Evolutionary conservation across 2,329 filamentous ascomycete genomes (phyloP).

Genomic region (Fusarium avenaceum): DNA sequence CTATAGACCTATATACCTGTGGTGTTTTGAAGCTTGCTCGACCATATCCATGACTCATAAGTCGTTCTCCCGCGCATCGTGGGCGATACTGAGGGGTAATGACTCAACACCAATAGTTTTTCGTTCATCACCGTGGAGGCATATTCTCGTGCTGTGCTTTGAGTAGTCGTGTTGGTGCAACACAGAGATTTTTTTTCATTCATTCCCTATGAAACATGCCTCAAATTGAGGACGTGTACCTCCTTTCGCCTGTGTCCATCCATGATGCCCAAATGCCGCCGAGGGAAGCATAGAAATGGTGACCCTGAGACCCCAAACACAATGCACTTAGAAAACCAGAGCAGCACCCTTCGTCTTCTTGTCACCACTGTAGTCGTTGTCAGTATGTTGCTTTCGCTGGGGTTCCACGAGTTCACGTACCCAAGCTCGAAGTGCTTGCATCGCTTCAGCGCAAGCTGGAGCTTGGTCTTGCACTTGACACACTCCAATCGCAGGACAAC

Average conservation of each 20-base stretch:
- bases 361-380: constrained; percentile 82
- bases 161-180: constrained; percentile 40
- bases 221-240: constrained; percentile 61
- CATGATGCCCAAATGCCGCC: constrained; percentile 62
- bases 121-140: constrained; percentile 12
- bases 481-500: constrained; percentile 98
- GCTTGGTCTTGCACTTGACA: constrained; percentile 97
- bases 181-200: constrained; percentile 55
- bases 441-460: constrained; percentile 97
- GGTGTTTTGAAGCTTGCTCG: constrained; percentile 19
- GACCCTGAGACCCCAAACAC: constrained; percentile 55
- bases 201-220: constrained; percentile 61
- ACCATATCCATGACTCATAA: constrained; percentile 12
- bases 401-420: constrained; percentile 68
- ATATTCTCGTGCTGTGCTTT: constrained; percentile 19
- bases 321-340: constrained; percentile 93
- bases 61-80: constrained; percentile 1
- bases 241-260: constrained; percentile 65
- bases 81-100: constrained; percentile 19
- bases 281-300: constrained; percentile 61
- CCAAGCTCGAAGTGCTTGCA: constrained; percentile 99
- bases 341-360: constrained; percentile 99
- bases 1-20: constrained; percentile 28
- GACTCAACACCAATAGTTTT: constrained; percentile 9
- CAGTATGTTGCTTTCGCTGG: constrained; percentile 52